Conservation (phyloP, 1,284 basidiomycete genomes). For the Apiotrichum montevideense region DNA sequence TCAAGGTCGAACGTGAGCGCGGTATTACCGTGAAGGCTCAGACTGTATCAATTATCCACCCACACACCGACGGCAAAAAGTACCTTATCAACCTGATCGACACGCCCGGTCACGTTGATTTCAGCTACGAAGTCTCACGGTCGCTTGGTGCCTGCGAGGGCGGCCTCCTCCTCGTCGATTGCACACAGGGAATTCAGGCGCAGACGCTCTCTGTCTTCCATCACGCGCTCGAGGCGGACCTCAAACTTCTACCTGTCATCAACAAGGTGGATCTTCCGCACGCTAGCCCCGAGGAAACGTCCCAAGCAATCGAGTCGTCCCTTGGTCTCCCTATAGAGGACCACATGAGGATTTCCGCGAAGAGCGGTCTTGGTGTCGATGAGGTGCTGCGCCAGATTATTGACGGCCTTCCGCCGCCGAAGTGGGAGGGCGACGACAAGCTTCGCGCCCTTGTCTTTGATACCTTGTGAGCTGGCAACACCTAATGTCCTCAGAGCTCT, state of each 20-base stretch:
- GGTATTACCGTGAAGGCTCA: slow-evolving; percentile 77
- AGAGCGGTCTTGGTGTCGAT: slow-evolving; percentile 74
- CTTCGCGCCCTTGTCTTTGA: slow-evolving; percentile 89
- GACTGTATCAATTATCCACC: slow-evolving; percentile 83
- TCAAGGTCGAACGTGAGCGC: slow-evolving; percentile 77
- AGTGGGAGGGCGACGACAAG: slow-evolving; percentile 50
- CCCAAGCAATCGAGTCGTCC: slow-evolving; percentile 70
- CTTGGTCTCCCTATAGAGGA: slow-evolving; percentile 69
- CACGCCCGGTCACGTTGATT: slow-evolving; percentile 95
- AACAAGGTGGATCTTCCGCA: slow-evolving; percentile 95
- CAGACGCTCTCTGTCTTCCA: slow-evolving; percentile 95
- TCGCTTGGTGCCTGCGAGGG: slow-evolving; percentile 91
- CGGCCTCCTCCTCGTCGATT: slow-evolving; percentile 83
- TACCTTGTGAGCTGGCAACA: slow-evolving; percentile 59
- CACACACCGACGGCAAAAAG: slow-evolving; percentile 53
- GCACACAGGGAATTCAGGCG: slow-evolving; percentile 92
- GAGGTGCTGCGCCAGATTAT: slow-evolving; percentile 73
- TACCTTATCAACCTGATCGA: slow-evolving; percentile 94
- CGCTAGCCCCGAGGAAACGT: slow-evolving; percentile 71
- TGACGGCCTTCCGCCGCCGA: slow-evolving; percentile 71
- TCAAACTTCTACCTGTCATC: slow-evolving; percentile 84
- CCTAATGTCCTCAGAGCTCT: no score
- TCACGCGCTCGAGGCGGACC: slow-evolving; percentile 70
- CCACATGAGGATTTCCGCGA: slow-evolving; percentile 78
- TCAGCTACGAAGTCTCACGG: slow-evolving; percentile 91